These are phyloP conservation scores for Schwanniomyces etchellsii DNA, from an alignment of 1,139 yeast species.

Conservation along the genomic window DNA sequence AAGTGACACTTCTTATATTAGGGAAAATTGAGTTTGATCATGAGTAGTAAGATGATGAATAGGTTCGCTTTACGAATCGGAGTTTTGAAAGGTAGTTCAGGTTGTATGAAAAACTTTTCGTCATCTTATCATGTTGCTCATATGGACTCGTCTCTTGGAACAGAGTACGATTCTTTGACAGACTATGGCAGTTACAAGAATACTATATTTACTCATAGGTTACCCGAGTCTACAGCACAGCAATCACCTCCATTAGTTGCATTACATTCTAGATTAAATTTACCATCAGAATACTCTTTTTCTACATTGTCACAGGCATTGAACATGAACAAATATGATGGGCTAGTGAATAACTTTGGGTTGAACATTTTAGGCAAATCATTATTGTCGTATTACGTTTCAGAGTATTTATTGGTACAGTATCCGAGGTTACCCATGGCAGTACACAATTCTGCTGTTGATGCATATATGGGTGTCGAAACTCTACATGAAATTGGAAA, in stretches of 20 bases:
- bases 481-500: conserved; percentile 62
- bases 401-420: conserved; percentile 64
- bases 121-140: conserved; percentile 23
- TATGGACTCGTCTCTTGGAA: conserved; percentile 20
- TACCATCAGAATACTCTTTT: conserved; percentile 52
- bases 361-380: conserved; percentile 76
- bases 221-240: conserved; percentile 45
- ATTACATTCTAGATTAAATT: conserved; percentile 69
- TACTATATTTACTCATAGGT: conserved; percentile 40
- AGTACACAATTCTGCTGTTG: conserved; percentile 68
- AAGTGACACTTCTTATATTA: no score
- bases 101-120: no score
- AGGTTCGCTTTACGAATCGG: no score
- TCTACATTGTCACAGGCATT: conserved; percentile 79
- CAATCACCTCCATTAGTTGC: conserved; percentile 70
- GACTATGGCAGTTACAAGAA: conserved; percentile 40
- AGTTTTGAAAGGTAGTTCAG: no score
- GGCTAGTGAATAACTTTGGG: conserved; percentile 71
- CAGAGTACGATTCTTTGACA: conserved; percentile 25
- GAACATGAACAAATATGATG: conserved; percentile 39
- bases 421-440: conserved; percentile 89
- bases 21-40: no score
- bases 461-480: conserved; percentile 63
- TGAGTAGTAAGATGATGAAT: no score
- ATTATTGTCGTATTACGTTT: conserved; percentile 67